phyloP scores from a whole-genome alignment of 2,329 filamentous ascomycete species.

The Hymenoscyphus infarciens region DNA sequence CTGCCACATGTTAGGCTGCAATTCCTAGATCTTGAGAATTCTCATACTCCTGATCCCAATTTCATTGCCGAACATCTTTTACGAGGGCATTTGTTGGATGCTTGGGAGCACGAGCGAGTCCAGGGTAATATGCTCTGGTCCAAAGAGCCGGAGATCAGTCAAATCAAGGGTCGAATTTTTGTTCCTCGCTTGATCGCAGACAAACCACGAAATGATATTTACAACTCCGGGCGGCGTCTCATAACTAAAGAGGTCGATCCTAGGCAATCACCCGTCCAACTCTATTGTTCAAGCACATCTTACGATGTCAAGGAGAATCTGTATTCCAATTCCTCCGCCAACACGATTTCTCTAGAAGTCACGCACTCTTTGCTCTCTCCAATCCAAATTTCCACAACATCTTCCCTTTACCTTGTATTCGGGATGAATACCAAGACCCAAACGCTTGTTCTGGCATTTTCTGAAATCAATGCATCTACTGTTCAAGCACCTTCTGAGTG shows the following conservation, averaged over 20 bases:
- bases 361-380: neutral
- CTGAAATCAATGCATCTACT: constrained; percentile 2
- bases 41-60: neutral
- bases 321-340: neutral
- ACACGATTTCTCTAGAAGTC: neutral
- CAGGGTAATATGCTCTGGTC: constrained; percentile 4
- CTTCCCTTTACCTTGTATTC: neutral
- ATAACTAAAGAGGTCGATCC: constrained; percentile 10
- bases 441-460: neutral
- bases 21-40: constrained; percentile 16
- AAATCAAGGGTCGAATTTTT: neutral
- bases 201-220: constrained; percentile 8
- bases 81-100: constrained; percentile 3
- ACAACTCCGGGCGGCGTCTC: constrained; percentile 12
- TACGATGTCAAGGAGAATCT: neutral
- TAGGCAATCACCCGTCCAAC: neutral
- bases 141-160: constrained; percentile 1
- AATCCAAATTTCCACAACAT: neutral
- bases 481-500: neutral
- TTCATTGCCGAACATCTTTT: constrained; percentile 3
- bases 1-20: constrained; percentile 17
- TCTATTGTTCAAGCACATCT: neutral
- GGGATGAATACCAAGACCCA: neutral
- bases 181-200: constrained; percentile 12
- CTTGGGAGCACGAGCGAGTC: constrained; percentile 3